A percentile compares a stretch with the other conserved stretches of the same genome.
These are phyloP conservation scores for Loxodes magnus DNA, from an alignment of 73 alveolate species.

Conservation along the genomic window DNA sequence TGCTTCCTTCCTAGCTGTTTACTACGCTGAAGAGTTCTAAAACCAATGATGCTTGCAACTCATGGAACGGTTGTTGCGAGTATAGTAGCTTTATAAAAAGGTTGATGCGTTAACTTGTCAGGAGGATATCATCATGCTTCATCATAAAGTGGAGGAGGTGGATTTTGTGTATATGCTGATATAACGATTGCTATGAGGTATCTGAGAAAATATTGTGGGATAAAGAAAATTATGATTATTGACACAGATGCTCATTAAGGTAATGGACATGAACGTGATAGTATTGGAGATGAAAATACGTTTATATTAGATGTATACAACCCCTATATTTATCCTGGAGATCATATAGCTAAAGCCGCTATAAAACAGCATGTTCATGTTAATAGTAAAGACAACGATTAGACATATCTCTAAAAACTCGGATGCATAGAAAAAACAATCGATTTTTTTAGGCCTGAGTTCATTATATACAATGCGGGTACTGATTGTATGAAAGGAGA, in stretches of 20 bases:
- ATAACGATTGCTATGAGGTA: constrained; percentile 48
- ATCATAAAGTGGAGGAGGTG: constrained; percentile 43
- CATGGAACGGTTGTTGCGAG: constrained; percentile 64
- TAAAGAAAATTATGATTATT: constrained; percentile 42
- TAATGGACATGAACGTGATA: constrained; percentile 80
- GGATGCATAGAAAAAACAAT: constrained; percentile 16
- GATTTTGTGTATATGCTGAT: constrained; percentile 80
- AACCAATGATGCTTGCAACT: constrained; percentile 71
- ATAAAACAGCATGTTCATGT: constrained; percentile 28
- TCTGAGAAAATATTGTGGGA: constrained; percentile 22
- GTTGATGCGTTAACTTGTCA: constrained; percentile 68
- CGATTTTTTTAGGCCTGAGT: constrained; percentile 41
- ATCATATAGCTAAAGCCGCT: constrained; percentile 45
- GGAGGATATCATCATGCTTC: constrained; percentile 90
- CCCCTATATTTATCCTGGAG: constrained; percentile 66
- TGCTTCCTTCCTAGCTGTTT: constrained; percentile 61
- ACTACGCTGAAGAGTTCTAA: constrained; percentile 47
- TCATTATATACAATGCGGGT: constrained; percentile 78
- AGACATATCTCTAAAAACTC: constrained; percentile 25
- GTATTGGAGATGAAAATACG: constrained; percentile 33
- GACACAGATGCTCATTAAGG: constrained; percentile 89
- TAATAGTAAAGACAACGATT: constrained; percentile 22
- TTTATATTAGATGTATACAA: constrained; percentile 57
- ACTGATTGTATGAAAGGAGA: constrained; percentile 73
- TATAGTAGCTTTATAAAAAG: constrained; percentile 36